Conservation (phyloP, 2,329 filamentous ascomycete genomes). For the Diaporthe sp. region DNA sequence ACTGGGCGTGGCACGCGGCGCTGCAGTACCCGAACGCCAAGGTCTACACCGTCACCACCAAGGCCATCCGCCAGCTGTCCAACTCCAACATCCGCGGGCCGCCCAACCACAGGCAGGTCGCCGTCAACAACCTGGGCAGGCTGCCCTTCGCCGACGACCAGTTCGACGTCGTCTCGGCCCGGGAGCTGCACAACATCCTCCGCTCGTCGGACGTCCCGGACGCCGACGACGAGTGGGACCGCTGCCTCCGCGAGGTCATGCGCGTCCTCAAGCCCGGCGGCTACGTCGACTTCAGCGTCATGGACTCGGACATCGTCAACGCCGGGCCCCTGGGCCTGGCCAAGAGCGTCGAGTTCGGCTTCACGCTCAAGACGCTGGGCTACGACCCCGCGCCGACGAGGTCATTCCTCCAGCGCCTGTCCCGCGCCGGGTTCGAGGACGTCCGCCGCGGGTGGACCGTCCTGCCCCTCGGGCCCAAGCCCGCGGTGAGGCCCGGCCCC, state of each 20-base stretch:
- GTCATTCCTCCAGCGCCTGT: slow-evolving; percentile 81
- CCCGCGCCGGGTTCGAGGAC: slow-evolving; percentile 81
- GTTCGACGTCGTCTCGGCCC: slow-evolving; percentile 93
- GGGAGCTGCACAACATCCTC: slow-evolving; percentile 87
- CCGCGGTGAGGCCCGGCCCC: slow-evolving; percentile 53
- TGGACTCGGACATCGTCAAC: slow-evolving; percentile 92
- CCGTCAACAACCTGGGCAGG: slow-evolving; percentile 81
- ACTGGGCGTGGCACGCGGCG: slow-evolving; percentile 97
- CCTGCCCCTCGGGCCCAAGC: slow-evolving; percentile 79
- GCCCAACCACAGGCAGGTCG: slow-evolving; percentile 86
- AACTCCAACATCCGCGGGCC: slow-evolving; percentile 86
- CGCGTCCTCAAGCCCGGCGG: slow-evolving; percentile 94
- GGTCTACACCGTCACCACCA: slow-evolving; percentile 89
- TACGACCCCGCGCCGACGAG: slow-evolving; percentile 91
- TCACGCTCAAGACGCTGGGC: slow-evolving; percentile 88
- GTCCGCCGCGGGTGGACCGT: slow-evolving; percentile 91
- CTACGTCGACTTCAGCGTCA: slow-evolving; percentile 89
- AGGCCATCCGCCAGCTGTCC: slow-evolving; percentile 77
- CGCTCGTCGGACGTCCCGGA: slow-evolving; percentile 76
- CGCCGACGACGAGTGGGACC: slow-evolving; percentile 87
- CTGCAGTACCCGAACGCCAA: slow-evolving; percentile 87
- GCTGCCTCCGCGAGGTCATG: slow-evolving; percentile 86
- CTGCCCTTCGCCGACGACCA: slow-evolving; percentile 88
- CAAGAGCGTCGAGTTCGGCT: slow-evolving; percentile 91
- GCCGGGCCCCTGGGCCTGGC: slow-evolving; percentile 84